Conservation (phyloP, 345 rosid genomes). For the Hevea brasiliensis region DNA sequence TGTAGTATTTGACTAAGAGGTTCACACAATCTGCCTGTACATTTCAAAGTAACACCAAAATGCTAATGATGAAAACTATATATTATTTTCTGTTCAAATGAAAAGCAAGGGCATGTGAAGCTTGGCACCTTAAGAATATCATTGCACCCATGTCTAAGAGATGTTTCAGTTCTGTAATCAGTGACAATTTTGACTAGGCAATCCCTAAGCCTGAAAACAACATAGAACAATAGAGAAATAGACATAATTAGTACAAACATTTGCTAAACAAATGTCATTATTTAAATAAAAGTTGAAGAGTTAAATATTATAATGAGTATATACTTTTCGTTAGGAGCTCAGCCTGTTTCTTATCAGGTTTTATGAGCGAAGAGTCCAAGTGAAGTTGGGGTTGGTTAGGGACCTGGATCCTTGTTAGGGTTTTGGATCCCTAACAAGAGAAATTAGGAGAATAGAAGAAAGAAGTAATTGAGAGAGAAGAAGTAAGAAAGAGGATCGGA, state of each 20-base stretch:
- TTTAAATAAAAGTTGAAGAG: background rate
- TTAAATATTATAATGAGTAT: background rate
- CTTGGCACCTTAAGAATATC: conserved; percentile 82
- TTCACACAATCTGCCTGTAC: conserved; percentile 88
- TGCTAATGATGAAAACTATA: background rate
- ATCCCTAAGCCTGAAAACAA: conserved; percentile 76
- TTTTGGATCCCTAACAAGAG: too few relatives aligned
- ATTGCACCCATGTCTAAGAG: conserved; percentile 96
- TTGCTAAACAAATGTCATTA: background rate
- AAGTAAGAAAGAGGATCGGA: too few relatives aligned
- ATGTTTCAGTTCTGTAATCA: conserved; percentile 97
- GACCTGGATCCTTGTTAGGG: too few relatives aligned
- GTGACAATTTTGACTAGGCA: conserved; percentile 90
- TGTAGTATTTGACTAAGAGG: conserved; percentile 82
- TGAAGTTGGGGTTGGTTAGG: background rate
- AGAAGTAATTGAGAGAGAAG: too few relatives aligned
- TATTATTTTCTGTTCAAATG: background rate
- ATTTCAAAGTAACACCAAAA: conserved; percentile 19
- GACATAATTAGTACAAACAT: background rate
- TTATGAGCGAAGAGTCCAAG: background rate
- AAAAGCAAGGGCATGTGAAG: conserved; percentile 7
- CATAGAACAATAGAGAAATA: background rate
- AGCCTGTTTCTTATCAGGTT: conserved; percentile 2
- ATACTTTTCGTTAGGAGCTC: background rate
- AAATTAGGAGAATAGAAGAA: too few relatives aligned